These are phyloP conservation scores for Brasenia schreberi DNA, from an alignment of 164 flowering plant species.

Conservation along the genomic window DNA sequence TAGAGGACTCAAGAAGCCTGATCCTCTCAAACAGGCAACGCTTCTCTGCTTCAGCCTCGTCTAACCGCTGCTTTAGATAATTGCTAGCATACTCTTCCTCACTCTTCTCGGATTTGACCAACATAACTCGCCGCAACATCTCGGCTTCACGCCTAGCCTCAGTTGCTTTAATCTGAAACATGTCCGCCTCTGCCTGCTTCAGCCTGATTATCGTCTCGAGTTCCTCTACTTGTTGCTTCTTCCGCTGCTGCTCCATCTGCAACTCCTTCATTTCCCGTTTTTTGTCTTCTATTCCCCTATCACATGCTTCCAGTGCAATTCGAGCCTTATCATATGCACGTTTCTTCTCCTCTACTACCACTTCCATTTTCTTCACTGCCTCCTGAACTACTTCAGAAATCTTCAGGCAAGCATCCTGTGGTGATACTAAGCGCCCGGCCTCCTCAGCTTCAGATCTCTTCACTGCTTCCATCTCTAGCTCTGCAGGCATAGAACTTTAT, in stretches of 20 bases:
- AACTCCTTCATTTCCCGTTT: conserved; percentile 64
- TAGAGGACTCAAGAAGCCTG: conserved; percentile 76
- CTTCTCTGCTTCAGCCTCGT: conserved; percentile 95
- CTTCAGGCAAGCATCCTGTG: conserved; percentile 86
- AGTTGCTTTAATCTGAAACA: conserved; percentile 91
- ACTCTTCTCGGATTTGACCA: conserved; percentile 49
- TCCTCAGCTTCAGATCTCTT: conserved; percentile 62
- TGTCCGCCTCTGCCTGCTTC: conserved; percentile 92
- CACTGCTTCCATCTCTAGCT: conserved; percentile 61
- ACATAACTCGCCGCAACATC: conserved; percentile 70
- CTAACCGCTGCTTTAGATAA: conserved; percentile 68
- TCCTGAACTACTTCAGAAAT: conserved; percentile 97
- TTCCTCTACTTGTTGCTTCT: conserved; percentile 80
- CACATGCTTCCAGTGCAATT: conserved; percentile 63
- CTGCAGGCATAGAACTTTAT: conserved; percentile 15
- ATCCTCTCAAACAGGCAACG: conserved; percentile 85
- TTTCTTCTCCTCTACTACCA: conserved; percentile 91
- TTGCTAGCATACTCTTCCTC: conserved; percentile 93
- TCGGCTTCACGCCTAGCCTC: conserved; percentile 95
- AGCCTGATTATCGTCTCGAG: conserved; percentile 86
- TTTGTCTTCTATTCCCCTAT: conserved; percentile 80
- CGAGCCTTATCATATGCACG: conserved; percentile 79
- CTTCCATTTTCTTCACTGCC: conserved; percentile 89
- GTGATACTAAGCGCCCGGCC: conserved; percentile 61
- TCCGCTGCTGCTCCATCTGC: conserved; percentile 65